A percentile compares a stretch with the other conserved stretches of the same genome.
Evolutionary conservation across 2,329 filamentous ascomycete species (phyloP).

Genomic region (Beauveria sp.): DNA sequence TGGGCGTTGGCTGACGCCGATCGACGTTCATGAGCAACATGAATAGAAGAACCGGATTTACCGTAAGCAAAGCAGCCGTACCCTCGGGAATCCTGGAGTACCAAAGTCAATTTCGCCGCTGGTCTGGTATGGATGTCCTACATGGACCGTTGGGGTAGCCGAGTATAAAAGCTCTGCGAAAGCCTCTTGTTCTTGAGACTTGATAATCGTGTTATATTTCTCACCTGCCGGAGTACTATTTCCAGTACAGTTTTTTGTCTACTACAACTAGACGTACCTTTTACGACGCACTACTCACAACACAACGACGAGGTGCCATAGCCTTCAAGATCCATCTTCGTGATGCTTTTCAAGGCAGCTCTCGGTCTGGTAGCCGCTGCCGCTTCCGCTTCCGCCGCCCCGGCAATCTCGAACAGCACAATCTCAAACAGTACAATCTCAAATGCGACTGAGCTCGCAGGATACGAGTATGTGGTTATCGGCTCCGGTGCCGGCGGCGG

Average conservation of each 20-base stretch:
- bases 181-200: neutral
- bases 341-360: constrained; percentile 4
- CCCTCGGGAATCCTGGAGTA: neutral
- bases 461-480: constrained; percentile 56
- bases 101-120: neutral
- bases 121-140: neutral
- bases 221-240: neutral
- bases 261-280: neutral
- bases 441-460: constrained; percentile 20
- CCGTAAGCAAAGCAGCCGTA: neutral
- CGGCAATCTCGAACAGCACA: constrained; percentile 16
- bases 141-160: neutral
- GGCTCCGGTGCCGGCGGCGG: constrained; percentile 54
- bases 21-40: neutral
- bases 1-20: neutral
- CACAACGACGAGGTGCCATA: neutral
- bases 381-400: constrained; percentile 11
- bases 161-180: neutral
- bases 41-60: neutral
- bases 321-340: neutral
- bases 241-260: neutral
- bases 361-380: constrained; percentile 16
- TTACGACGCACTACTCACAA: neutral
- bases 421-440: constrained; percentile 17
- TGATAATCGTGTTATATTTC: neutral